phyloP scores from a whole-genome alignment of 2,329 filamentous ascomycete genomes.

The Aureobasidium melanogenum region DNA sequence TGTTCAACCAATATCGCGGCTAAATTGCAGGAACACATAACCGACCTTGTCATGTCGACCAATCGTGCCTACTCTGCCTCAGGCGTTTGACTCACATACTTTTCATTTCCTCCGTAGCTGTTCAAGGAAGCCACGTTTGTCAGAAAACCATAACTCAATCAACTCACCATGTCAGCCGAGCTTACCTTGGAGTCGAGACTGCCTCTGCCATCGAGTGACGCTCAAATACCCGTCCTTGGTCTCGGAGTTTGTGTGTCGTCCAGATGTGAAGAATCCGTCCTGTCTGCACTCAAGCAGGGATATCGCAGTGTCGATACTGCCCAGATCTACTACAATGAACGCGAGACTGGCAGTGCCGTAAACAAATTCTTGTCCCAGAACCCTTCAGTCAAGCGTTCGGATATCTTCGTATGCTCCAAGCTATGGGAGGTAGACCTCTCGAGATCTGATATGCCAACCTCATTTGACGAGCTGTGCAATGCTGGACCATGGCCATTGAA shows the following conservation, averaged over 20 bases:
- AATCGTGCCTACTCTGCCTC: background rate
- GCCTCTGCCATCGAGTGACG: conserved; percentile 38
- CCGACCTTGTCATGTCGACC: background rate
- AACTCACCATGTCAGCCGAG: background rate
- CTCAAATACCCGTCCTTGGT: conserved; percentile 53
- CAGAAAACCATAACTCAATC: background rate
- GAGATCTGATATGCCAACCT: conserved; percentile 14
- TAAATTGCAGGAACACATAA: background rate
- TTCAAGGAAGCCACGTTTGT: background rate
- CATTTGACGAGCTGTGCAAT: conserved; percentile 15
- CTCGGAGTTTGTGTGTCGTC: conserved; percentile 60
- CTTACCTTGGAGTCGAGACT: background rate
- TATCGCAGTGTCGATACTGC: conserved; percentile 58
- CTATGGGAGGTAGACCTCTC: conserved; percentile 14
- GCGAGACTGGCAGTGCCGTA: conserved; percentile 14
- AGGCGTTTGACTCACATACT: conserved; percentile 2
- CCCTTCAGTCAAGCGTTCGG: conserved; percentile 5
- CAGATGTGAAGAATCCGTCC: conserved; percentile 46
- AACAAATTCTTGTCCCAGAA: conserved; percentile 4
- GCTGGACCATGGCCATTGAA: conserved; percentile 6
- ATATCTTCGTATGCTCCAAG: conserved; percentile 14
- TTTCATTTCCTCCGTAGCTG: background rate
- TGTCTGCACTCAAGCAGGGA: conserved; percentile 44
- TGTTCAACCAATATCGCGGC: background rate
- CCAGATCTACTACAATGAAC: conserved; percentile 59